Evolutionary conservation across 345 rosid species (phyloP), one percentile per base, ranked within the genome.

Genomic region (Mangifera indica): DNA sequence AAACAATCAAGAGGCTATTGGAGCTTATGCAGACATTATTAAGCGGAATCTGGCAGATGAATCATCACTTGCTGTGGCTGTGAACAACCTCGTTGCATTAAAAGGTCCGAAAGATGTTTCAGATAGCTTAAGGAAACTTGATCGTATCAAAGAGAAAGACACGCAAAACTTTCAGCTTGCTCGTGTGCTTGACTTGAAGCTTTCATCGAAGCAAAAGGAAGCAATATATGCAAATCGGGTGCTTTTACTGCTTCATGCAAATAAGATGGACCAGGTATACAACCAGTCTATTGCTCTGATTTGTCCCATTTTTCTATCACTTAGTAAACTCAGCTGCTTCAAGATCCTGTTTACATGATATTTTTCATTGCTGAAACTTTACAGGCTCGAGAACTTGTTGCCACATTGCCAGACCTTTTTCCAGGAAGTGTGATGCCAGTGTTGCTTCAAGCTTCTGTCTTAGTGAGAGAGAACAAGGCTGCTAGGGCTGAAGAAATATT

Each of bases 311-410:
- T 52, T 14, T 51, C 17, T 66, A n/a, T 42, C 60, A 1, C 21
- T 70, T 63, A n/a, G 18, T 6, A 44, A 22, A 40, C 11, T 14
- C 44, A 76, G 34, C 55, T 34, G 54, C 25, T 53, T 69, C 22
- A 15, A 57, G 7, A 59, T 45, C 62, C 18, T 17, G 29, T 42
- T 56, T 10, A 1, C 22, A 42, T 7, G 48, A 58, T 58, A 10
- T 53, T 48, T 18, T 49, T 76, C 42, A 6, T 57, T 69, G 52
- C 18, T 69, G 44, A 72, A 72, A 57, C 76, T 69, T 66, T 73
- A 40, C 89, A 94, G 97, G 99, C 98, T 25, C 91, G 96, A 55
- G 99, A 95, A 79, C 82, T 89, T 71, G 96, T 87, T 66, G 82
- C 91, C 67, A 70, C 82, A 59, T 70, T 95, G 73, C 86, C 86